These are phyloP conservation scores for Populus trichocarpa DNA, from an alignment of 441 rosid genomes.

Conservation along the genomic window DNA sequence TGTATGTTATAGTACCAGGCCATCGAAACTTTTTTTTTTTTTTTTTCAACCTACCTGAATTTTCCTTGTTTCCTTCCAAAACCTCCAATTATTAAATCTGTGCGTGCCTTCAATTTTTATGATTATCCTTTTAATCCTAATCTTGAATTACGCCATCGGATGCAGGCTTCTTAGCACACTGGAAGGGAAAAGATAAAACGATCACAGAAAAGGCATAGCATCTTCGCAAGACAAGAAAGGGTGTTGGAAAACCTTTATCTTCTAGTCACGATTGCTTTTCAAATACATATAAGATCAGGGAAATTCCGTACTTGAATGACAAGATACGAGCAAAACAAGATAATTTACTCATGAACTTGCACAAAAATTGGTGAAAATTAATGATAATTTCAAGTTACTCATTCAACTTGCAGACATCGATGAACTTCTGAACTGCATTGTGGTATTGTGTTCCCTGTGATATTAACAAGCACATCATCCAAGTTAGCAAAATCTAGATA, in stretches of 20 bases:
- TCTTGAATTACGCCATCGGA: neutral
- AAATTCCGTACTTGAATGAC: neutral
- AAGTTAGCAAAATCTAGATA: neutral
- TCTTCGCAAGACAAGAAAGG: neutral
- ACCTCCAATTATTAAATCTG: neutral
- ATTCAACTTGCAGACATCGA: conserved; percentile 73
- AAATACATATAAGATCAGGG: neutral
- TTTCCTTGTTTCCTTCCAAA: neutral
- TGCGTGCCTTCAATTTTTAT: neutral
- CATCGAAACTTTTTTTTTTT: too few species aligned
- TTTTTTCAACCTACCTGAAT: neutral
- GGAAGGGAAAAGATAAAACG: too few species aligned
- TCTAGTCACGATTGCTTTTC: neutral
- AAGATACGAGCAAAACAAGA: neutral
- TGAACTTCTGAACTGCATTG: conserved; percentile 79
- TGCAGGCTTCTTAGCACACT: too few species aligned
- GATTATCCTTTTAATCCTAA: neutral
- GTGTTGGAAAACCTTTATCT: neutral
- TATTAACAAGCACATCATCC: neutral
- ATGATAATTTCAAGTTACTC: conserved; percentile 18
- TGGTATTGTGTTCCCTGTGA: conserved; percentile 77
- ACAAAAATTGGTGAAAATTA: neutral
- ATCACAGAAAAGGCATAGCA: neutral
- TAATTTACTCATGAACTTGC: neutral
- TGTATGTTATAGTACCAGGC: too few species aligned